Percentiles rank a stretch among this genome's conserved stretches.
Evolutionary conservation across 1,139 yeast species (phyloP).

Genomic region (Saccharomyces hybrid): DNA sequence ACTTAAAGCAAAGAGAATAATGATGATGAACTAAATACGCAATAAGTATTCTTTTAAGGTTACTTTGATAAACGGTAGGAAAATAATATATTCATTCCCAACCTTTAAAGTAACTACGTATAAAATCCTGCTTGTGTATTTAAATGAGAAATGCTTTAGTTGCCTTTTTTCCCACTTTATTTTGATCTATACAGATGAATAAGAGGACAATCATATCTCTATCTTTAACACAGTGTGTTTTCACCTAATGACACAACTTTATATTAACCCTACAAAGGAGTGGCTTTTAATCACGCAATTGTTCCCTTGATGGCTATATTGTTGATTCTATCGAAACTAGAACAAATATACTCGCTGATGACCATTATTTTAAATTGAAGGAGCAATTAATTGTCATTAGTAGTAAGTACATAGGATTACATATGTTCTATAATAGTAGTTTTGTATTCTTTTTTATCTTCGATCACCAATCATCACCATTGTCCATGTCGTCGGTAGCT

Average conservation of each 20-base stretch:
- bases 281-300: background rate
- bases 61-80: conserved; percentile 97
- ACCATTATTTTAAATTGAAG: background rate
- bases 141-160: no score
- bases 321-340: no score
- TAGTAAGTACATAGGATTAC: background rate
- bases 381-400: background rate
- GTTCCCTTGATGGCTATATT: background rate
- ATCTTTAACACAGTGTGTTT: no score
- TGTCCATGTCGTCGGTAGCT: conserved; percentile 78
- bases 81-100: conserved; percentile 52
- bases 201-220: no score
- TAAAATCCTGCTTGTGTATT: background rate
- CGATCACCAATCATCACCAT: conserved; percentile 55
- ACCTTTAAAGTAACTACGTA: no score
- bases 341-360: no score
- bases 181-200: no score
- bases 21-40: no score
- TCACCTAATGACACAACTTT: no score
- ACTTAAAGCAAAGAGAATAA: no score
- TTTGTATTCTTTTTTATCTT: background rate
- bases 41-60: conserved; percentile 76
- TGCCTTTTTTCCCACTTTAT: no score
- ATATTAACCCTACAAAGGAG: no score
- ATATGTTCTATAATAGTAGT: background rate